Evolutionary conservation across 768 basidiomycete species (phyloP).

Genomic region (Naganishia friedmannii): DNA sequence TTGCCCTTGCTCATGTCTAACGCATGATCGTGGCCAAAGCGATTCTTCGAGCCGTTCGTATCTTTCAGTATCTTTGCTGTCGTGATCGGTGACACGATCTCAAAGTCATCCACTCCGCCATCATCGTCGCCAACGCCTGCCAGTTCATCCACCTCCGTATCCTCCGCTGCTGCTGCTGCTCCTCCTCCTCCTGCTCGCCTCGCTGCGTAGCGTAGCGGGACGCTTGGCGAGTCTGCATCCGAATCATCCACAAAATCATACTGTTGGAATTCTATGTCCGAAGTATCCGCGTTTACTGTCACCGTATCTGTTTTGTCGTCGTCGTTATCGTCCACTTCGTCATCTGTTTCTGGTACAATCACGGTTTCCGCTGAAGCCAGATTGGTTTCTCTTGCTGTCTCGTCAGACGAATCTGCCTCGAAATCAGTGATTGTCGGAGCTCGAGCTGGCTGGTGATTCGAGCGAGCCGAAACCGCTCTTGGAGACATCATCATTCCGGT

Average conservation of each 20-base stretch:
- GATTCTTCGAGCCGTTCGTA: background rate
- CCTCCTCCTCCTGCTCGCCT: too few species aligned
- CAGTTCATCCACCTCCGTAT: conserved; percentile 3
- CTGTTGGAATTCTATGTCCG: background rate
- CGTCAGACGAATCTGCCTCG: conserved; percentile 8
- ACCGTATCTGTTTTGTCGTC: conserved; percentile 11
- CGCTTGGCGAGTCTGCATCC: background rate
- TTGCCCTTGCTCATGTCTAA: conserved; percentile 18
- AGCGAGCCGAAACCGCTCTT: background rate
- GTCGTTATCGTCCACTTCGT: background rate
- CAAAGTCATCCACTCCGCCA: conserved; percentile 17
- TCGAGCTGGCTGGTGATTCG: background rate
- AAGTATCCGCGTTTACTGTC: conserved; percentile 7
- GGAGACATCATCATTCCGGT: background rate
- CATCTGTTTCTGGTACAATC: background rate
- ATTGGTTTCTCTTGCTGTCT: background rate
- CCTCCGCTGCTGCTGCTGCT: background rate
- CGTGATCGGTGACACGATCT: background rate
- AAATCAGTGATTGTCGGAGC: background rate
- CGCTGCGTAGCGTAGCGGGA: background rate
- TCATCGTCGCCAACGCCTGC: conserved; percentile 2
- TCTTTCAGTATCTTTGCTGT: background rate
- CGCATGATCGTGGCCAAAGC: background rate
- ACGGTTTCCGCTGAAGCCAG: conserved; percentile 6
- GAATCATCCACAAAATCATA: background rate